Percentiles rank a stretch among this genome's conserved stretches.
These are phyloP conservation scores for Chaetomiaceae sp. DNA, from an alignment of 2,329 filamentous ascomycete species.

Conservation along the genomic window DNA sequence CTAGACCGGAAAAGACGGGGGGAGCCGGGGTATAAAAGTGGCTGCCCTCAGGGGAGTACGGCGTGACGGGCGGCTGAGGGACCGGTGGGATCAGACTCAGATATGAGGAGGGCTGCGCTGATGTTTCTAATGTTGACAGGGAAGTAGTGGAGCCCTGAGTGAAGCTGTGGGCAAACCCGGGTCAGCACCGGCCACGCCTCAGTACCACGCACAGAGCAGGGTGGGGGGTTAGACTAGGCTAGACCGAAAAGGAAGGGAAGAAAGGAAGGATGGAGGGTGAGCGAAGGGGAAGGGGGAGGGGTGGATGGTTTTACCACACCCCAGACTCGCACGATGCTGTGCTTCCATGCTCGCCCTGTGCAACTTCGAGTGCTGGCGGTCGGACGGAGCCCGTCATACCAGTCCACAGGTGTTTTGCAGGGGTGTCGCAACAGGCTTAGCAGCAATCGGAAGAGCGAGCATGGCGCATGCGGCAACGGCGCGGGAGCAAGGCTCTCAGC, in stretches of 20 bases:
- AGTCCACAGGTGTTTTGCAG: slow-evolving; percentile 35
- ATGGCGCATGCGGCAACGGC: slow-evolving; percentile 36
- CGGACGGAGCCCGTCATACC: slow-evolving; percentile 21
- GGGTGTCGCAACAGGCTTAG: slow-evolving; percentile 32
- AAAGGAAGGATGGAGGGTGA: background rate
- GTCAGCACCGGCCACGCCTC: slow-evolving; percentile 32
- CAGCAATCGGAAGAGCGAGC: slow-evolving; percentile 38
- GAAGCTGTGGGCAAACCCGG: slow-evolving; percentile 42
- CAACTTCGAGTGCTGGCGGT: slow-evolving; percentile 17
- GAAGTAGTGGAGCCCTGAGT: slow-evolving; percentile 50
- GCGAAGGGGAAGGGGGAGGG: background rate
- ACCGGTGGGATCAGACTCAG: slow-evolving; percentile 48
- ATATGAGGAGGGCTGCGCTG: slow-evolving; percentile 47
- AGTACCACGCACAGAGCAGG: slow-evolving; percentile 21
- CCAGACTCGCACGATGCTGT: slow-evolving; percentile 21
- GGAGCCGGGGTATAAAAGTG: slow-evolving; percentile 46
- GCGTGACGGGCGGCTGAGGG: slow-evolving; percentile 40
- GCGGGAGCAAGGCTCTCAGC: slow-evolving; percentile 31
- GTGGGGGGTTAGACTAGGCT: background rate
- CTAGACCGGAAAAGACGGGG: slow-evolving; percentile 44
- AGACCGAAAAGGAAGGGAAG: background rate
- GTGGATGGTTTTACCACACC: slow-evolving; percentile 11
- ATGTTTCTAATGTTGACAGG: slow-evolving; percentile 50
- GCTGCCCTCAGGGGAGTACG: slow-evolving; percentile 48
- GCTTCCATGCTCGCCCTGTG: slow-evolving; percentile 24